Percentiles rank a stretch among this genome's conserved stretches.
These are phyloP conservation scores for Blepharisma stoltei DNA, from an alignment of 73 alveolate species.

Conservation along the genomic window DNA sequence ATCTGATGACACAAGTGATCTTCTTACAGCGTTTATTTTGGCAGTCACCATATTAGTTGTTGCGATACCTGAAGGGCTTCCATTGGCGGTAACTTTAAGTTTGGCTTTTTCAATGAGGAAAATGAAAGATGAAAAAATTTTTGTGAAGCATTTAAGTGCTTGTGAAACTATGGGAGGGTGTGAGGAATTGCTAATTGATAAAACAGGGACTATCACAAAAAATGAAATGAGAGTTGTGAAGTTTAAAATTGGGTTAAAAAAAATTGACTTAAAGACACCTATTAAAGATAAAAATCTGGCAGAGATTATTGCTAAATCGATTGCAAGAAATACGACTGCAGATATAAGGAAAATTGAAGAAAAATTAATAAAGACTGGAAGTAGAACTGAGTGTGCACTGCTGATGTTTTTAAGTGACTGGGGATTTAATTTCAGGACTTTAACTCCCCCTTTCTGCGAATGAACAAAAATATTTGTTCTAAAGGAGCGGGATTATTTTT, in stretches of 20 bases:
- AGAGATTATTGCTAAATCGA: not conserved
- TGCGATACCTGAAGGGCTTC: slow-evolving; percentile 99
- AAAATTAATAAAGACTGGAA: slow-evolving; percentile 9
- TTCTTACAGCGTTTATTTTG: slow-evolving; percentile 75
- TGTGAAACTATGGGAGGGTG: slow-evolving; percentile 96
- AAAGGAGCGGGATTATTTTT: too few relatives aligned
- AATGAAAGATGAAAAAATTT: slow-evolving; percentile 90
- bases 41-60: slow-evolving; percentile 89
- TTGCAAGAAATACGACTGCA: slow-evolving; percentile 20
- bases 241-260: not conserved
- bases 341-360: not conserved
- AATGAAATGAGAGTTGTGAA: slow-evolving; percentile 77
- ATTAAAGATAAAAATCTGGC: not conserved
- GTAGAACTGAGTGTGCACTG: slow-evolving; percentile 70
- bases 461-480: slow-evolving; percentile 41
- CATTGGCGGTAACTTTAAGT: slow-evolving; percentile 95
- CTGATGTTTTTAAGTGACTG: not conserved
- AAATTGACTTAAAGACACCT: not conserved
- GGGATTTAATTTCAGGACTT: not conserved
- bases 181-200: slow-evolving; percentile 76
- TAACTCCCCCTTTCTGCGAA: slow-evolving; percentile 15
- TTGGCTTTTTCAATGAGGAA: slow-evolving; percentile 92
- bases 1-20: not conserved
- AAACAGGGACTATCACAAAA: slow-evolving; percentile 87
- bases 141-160: slow-evolving; percentile 79